phyloP scores from a whole-genome alignment of 805 yeast species.

The Pichia thaimueangensis region DNA sequence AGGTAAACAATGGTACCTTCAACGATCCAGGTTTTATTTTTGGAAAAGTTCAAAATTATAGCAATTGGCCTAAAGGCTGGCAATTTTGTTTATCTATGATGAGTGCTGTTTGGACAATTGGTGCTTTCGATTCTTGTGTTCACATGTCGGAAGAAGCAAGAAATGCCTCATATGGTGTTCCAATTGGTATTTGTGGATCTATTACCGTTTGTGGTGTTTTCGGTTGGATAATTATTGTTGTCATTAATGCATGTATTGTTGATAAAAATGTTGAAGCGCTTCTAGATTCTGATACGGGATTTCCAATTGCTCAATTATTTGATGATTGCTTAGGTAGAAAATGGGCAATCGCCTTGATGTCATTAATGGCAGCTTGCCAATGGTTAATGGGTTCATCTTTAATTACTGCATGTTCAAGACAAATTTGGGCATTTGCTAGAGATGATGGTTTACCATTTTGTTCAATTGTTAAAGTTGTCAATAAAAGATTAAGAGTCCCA shows the following conservation, averaged over 20 bases:
- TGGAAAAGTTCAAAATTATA: constrained; percentile 28
- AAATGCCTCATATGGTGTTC: constrained; percentile 36
- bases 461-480: constrained; percentile 36
- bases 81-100: constrained; percentile 37
- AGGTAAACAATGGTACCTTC: constrained; percentile 21
- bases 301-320: constrained; percentile 43
- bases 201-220: constrained; percentile 36
- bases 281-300: constrained; percentile 32
- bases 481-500: constrained; percentile 37
- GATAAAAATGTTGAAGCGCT: constrained; percentile 30
- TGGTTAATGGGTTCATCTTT: constrained; percentile 44
- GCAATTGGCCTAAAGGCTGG: constrained; percentile 39
- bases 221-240: constrained; percentile 39
- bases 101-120: constrained; percentile 48
- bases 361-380: constrained; percentile 42
- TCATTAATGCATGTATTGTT: constrained; percentile 29
- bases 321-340: constrained; percentile 40
- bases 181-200: constrained; percentile 42
- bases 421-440: constrained; percentile 48
- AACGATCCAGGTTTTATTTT: constrained; percentile 33
- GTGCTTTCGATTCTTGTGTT: constrained; percentile 45
- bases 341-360: constrained; percentile 46
- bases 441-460: constrained; percentile 45
- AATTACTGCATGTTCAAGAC: constrained; percentile 42
- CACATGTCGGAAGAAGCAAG: constrained; percentile 46